A percentile compares a stretch with the other conserved stretches of the same genome.
Conservation (phyloP, 2,329 filamentous ascomycete genomes). For the Lecanosticta acicola region DNA sequence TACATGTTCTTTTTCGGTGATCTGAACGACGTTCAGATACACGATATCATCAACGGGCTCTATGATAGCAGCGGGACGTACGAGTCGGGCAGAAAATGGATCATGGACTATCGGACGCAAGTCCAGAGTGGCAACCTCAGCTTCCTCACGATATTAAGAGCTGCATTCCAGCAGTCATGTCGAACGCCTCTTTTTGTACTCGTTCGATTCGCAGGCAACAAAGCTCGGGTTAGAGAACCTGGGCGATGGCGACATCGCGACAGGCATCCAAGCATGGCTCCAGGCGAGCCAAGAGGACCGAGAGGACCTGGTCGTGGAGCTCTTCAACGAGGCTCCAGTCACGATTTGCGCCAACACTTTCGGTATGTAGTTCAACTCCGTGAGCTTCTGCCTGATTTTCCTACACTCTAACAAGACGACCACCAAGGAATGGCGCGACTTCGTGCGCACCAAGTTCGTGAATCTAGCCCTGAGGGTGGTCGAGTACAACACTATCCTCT, state of each 20-base stretch:
- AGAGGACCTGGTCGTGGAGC: no score
- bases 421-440: background rate
- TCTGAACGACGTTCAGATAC: background rate
- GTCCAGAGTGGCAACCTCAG: background rate
- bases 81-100: background rate
- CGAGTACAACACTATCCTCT: background rate
- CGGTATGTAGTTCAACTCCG: background rate
- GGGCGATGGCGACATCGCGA: background rate
- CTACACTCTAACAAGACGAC: background rate
- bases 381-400: background rate
- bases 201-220: no score
- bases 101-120: background rate
- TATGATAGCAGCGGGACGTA: background rate
- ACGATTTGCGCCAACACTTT: background rate
- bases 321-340: background rate
- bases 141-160: no score
- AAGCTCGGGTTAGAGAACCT: no score
- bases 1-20: background rate
- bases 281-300: background rate
- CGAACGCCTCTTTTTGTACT: no score
- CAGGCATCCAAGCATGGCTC: background rate
- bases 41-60: background rate
- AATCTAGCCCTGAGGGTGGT: background rate
- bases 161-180: no score
- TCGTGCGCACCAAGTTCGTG: background rate